A percentile compares a stretch with the other conserved stretches of the same genome.
Conservation (phyloP, 257 asterid species). For the Primulina huaijiensis region DNA sequence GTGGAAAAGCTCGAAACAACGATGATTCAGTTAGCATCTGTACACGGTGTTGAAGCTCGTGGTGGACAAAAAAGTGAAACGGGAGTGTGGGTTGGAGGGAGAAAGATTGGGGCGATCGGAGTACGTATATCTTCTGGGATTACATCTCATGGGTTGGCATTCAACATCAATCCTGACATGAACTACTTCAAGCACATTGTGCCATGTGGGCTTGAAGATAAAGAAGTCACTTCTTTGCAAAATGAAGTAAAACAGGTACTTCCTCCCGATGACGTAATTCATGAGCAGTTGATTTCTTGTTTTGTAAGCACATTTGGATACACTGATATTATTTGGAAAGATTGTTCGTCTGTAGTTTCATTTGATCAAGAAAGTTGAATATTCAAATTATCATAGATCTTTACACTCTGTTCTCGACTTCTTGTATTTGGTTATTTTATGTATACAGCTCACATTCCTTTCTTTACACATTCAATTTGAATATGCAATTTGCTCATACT, state of each 20-base stretch:
- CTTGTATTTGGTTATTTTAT: no score
- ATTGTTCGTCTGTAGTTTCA: background rate
- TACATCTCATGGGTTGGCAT: slow-evolving; percentile 75
- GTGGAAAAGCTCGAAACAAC: slow-evolving; percentile 67
- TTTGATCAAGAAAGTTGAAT: background rate
- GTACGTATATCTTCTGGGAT: slow-evolving; percentile 64
- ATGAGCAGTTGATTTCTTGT: background rate
- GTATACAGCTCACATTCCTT: background rate
- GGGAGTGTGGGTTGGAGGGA: slow-evolving; percentile 65
- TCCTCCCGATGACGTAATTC: background rate
- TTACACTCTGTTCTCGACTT: background rate
- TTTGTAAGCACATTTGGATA: background rate
- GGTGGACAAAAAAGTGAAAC: slow-evolving; percentile 56
- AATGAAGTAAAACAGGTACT: background rate
- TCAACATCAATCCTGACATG: slow-evolving; percentile 67
- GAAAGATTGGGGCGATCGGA: slow-evolving; percentile 71
- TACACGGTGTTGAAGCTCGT: slow-evolving; percentile 51
- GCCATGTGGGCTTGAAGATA: background rate
- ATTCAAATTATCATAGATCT: background rate
- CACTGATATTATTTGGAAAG: background rate
- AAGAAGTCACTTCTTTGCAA: background rate
- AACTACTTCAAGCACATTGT: slow-evolving; percentile 61
- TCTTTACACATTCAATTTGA: background rate
- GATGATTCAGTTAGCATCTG: slow-evolving; percentile 61
- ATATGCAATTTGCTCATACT: background rate